A percentile compares a stretch with the other conserved stretches of the same genome.
Conservation (phyloP, 2,329 filamentous ascomycete species). For the Ascochyta pisi region DNA sequence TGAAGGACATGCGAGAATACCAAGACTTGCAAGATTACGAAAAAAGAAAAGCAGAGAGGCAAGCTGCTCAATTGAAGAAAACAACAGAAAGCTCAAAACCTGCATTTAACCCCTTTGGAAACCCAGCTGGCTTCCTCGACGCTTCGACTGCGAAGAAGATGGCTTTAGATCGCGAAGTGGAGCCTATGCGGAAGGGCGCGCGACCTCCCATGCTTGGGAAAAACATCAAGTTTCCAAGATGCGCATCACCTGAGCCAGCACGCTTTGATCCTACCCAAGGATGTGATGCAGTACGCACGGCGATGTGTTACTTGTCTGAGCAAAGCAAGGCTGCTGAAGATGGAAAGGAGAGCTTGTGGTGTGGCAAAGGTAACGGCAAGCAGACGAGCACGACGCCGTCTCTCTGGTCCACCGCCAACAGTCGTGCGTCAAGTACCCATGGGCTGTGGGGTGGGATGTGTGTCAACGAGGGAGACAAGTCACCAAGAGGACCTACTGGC, state of each 20-base stretch:
- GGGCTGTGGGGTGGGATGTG: slow-evolving; percentile 84
- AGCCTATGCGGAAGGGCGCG: slow-evolving; percentile 64
- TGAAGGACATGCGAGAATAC: slow-evolving; percentile 81
- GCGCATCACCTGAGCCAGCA: slow-evolving; percentile 81
- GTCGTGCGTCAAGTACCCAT: slow-evolving; percentile 60
- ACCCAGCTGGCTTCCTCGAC: slow-evolving; percentile 41
- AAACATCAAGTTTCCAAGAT: slow-evolving; percentile 81
- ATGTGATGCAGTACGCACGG: slow-evolving; percentile 56
- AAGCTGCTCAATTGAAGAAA: slow-evolving; percentile 47
- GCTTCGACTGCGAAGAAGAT: slow-evolving; percentile 35
- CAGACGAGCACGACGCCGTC: slow-evolving; percentile 42
- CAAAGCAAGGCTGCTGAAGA: slow-evolving; percentile 53
- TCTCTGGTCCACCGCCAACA: slow-evolving; percentile 46
- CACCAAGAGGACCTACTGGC: slow-evolving; percentile 54
- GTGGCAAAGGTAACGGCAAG: slow-evolving; percentile 51
- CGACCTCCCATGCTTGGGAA: slow-evolving; percentile 86
- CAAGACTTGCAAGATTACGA: slow-evolving; percentile 64
- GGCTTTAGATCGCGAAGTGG: slow-evolving; percentile 52
- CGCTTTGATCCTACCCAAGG: slow-evolving; percentile 80
- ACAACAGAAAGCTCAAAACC: slow-evolving; percentile 28
- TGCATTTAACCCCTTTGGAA: slow-evolving; percentile 48
- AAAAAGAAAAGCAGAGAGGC: slow-evolving; percentile 29
- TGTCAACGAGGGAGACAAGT: slow-evolving; percentile 49
- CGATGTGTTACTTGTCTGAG: slow-evolving; percentile 59
- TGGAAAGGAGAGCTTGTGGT: slow-evolving; percentile 65